Evolutionary conservation across 2,329 filamentous ascomycete genomes (phyloP), one percentile per base, ranked within the genome.

Genomic region (Colletotrichum zoysiae): DNA sequence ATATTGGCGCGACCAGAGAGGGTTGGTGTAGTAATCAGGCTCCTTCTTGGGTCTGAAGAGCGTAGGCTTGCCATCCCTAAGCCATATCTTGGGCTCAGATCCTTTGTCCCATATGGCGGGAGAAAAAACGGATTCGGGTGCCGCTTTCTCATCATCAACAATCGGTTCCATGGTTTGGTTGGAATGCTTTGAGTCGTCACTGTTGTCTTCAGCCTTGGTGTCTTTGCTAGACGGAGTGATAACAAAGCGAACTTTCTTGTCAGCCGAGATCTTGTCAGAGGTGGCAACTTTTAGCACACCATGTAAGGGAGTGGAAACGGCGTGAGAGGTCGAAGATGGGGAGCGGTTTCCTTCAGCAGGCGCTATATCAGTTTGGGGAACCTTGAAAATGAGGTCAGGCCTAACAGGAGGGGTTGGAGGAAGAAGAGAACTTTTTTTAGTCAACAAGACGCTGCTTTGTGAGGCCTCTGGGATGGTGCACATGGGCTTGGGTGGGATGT

Each of bases 1-100:
- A 11, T 72, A 72, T 33, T 72, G 70, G 14, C 65, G 70, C 30
- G 65, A 72, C 70, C 70, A 72, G 33, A 72, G 66, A 26, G 70
- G 70, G 53, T 56, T 50, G 33, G 66, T 72, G 53, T 64, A 70
- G 40, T 72, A 65, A 7, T 50, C 33, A 8, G 60, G 70, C 18
- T 65, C 65, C 3, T 56, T 59, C 20, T 55, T 46, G 6, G 70
- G 70, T 33, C 65, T 55, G 23, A 72, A 72, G 11, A 72, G 59
- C 11, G 70, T 72, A 30, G 70, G 55, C 46, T 72, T 72, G 38
- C 70, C 70, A 8, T 69, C 42, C 40, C 70, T 72, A 18, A 72
- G 8, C 46, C 55, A 72, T 33, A 72, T 70, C 42, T 72, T 72
- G 11, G 70, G 70, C 48, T 72, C 66, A 20, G 59, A 69, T 7